A percentile compares a stretch with the other conserved stretches of the same genome.
Evolutionary conservation across 192 early-diverging fungal genomes (phyloP).

Genomic region (Linnemannia schmuckeri): DNA sequence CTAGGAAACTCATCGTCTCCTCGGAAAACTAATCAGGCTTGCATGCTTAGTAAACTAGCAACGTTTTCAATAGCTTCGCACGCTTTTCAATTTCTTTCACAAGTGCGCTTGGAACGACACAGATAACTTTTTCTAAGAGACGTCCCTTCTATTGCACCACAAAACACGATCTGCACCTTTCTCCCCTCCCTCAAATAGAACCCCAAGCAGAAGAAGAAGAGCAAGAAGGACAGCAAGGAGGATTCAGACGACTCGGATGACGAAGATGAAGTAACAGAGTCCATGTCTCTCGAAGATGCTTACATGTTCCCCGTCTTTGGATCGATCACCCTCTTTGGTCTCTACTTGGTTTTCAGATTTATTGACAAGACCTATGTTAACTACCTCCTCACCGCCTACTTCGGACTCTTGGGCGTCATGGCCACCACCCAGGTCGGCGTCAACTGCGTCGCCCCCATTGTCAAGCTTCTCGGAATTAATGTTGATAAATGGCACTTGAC

Average conservation of each 20-base stretch:
- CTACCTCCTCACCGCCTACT: constrained; percentile 86
- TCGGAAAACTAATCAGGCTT: not conserved
- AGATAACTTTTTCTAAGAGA: no score
- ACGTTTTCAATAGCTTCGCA: no score
- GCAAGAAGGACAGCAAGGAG: constrained; percentile 40
- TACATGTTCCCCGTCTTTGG: constrained; percentile 95
- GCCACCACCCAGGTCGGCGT: constrained; percentile 76
- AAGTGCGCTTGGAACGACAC: no score
- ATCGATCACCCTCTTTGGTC: constrained; percentile 80
- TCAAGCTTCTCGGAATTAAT: constrained; percentile 58
- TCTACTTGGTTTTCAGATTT: constrained; percentile 92
- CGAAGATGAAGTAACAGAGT: constrained; percentile 76
- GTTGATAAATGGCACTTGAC: constrained; percentile 82
- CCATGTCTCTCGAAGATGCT: constrained; percentile 89
- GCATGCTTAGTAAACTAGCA: no score
- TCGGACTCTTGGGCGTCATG: constrained; percentile 85
- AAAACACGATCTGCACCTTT: not conserved
- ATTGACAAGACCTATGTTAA: constrained; percentile 90
- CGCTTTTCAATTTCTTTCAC: no score
- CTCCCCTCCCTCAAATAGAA: constrained; percentile 25
- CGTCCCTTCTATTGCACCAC: not conserved
- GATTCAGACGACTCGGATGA: constrained; percentile 77
- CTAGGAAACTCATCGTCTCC: not conserved
- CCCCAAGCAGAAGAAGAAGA: constrained; percentile 58
- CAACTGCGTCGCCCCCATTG: constrained; percentile 59